These are phyloP conservation scores for Diaporthe vaccinii DNA, from an alignment of 2,329 filamentous ascomycete species.

Conservation along the genomic window DNA sequence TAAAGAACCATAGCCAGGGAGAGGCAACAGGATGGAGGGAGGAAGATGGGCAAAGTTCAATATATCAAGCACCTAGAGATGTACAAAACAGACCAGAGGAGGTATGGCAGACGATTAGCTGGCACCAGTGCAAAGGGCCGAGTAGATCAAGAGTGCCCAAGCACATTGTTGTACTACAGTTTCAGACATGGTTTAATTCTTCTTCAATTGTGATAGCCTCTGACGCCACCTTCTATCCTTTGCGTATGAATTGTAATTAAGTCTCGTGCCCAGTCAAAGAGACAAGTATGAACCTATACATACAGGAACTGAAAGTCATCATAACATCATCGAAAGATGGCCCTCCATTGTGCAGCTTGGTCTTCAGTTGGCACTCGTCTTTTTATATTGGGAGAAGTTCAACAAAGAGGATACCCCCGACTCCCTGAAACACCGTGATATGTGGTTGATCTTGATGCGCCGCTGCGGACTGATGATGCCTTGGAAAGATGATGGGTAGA, in stretches of 20 bases:
- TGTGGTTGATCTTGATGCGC: slow-evolving; percentile 28
- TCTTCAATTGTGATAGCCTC: slow-evolving; percentile 10
- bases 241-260: slow-evolving; percentile 2
- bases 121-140: background rate
- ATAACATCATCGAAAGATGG: slow-evolving; percentile 29
- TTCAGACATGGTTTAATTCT: background rate
- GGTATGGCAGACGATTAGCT: background rate
- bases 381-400: slow-evolving; percentile 24
- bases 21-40: background rate
- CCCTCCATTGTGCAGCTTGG: slow-evolving; percentile 25
- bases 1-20: too few species aligned
- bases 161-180: background rate
- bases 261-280: slow-evolving; percentile 21
- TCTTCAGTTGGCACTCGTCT: slow-evolving; percentile 24
- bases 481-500: slow-evolving; percentile 29
- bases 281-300: slow-evolving; percentile 35
- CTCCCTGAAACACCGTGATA: slow-evolving; percentile 38
- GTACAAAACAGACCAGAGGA: background rate
- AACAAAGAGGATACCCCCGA: slow-evolving; percentile 22
- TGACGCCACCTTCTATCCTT: slow-evolving; percentile 28
- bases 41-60: too few species aligned
- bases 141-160: background rate
- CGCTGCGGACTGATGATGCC: slow-evolving; percentile 27
- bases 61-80: background rate
- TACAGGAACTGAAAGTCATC: slow-evolving; percentile 33